Conservation (phyloP, 306 rosid species). For the Casuarina equisetifolia region DNA sequence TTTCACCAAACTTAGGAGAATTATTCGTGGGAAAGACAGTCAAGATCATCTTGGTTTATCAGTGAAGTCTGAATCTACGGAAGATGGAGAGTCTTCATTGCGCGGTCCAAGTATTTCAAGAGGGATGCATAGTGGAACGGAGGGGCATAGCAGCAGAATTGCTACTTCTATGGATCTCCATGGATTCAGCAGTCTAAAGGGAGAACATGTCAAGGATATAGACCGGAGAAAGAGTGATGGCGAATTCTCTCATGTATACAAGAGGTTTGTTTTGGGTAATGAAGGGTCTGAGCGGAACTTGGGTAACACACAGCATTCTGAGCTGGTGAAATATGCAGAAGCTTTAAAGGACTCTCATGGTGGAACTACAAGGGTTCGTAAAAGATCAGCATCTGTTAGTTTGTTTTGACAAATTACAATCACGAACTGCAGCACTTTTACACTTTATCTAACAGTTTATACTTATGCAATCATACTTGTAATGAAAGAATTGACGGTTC, state of each 20-base stretch:
- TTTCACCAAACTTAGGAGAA: constrained; percentile 60
- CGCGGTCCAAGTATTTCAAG: constrained; percentile 34
- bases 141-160: constrained; percentile 33
- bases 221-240: constrained; percentile 28
- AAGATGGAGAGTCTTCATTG: constrained; percentile 35
- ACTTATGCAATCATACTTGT: constrained; percentile 6
- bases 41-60: constrained; percentile 27
- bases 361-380: constrained; percentile 10
- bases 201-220: constrained; percentile 32
- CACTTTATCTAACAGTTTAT: constrained; percentile 25
- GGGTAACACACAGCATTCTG: constrained; percentile 45
- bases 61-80: constrained; percentile 34
- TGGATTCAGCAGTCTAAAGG: constrained; percentile 34
- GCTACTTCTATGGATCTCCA: constrained; percentile 45
- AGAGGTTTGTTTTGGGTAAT: constrained; percentile 29
- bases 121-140: constrained; percentile 32
- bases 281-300: constrained; percentile 30
- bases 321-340: constrained; percentile 76
- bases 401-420: constrained; percentile 35
- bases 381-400: constrained; percentile 50
- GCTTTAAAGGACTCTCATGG: constrained; percentile 54
- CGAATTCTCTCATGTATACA: constrained; percentile 34
- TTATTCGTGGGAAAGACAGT: constrained; percentile 52
- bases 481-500: constrained; percentile 21
- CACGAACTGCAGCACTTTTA: neutral